phyloP scores from a whole-genome alignment of 2,329 filamentous ascomycete species.

The Aspergillus fructus region DNA sequence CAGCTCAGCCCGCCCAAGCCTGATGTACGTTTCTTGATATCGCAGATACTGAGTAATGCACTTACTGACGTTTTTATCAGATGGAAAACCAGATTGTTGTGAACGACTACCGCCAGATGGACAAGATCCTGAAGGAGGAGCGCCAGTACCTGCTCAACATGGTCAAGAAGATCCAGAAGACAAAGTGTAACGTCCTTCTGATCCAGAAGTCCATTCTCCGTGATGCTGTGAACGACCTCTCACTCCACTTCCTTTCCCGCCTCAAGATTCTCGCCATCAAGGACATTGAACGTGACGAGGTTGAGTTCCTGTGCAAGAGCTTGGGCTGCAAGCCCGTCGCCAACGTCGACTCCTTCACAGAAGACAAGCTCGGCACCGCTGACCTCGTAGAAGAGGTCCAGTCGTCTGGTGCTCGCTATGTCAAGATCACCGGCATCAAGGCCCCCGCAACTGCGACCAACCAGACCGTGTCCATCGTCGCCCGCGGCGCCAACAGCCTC shows the following conservation, averaged over 20 bases:
- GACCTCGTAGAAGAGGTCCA: constrained; percentile 93
- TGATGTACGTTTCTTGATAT: constrained; percentile 62
- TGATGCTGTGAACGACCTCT: constrained; percentile 96
- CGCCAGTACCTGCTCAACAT: constrained; percentile 96
- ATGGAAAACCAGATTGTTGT: constrained; percentile 99
- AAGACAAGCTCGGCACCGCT: constrained; percentile 93
- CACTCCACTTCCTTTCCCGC: constrained; percentile 95
- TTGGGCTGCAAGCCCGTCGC: constrained; percentile 98
- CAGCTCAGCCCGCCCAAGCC: constrained; percentile 97
- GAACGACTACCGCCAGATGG: constrained; percentile 99
- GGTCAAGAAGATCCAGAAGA: constrained; percentile 99
- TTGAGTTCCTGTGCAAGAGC: constrained; percentile 99
- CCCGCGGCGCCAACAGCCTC: constrained; percentile 87
- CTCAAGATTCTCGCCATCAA: constrained; percentile 94
- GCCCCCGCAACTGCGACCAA: constrained; percentile 57
- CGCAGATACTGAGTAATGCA: not conserved
- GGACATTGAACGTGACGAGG: constrained; percentile 97
- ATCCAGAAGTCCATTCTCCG: constrained; percentile 98
- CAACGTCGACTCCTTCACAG: constrained; percentile 96
- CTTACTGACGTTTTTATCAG: constrained; percentile 41
- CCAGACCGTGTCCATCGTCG: constrained; percentile 90
- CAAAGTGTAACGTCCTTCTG: constrained; percentile 96
- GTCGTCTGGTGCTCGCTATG: constrained; percentile 82
- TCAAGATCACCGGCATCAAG: constrained; percentile 92
- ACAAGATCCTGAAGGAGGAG: constrained; percentile 99